Base-by-base conservation (phyloP, 495 filamentous ascomycete genomes). In the Hyaloscypha hepaticicola region DNA sequence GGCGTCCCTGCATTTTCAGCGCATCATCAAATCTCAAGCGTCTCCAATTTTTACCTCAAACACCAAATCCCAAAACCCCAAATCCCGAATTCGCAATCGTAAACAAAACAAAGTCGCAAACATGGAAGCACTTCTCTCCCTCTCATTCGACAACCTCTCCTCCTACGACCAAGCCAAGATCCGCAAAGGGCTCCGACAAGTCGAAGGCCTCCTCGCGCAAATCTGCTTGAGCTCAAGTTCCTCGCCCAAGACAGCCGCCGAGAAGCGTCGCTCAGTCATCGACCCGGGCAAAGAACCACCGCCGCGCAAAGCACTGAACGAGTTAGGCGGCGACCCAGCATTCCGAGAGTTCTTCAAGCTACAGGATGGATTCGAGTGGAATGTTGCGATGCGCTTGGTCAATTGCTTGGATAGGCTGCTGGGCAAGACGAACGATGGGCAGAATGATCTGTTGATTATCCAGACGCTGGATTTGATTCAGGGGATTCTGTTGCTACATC, bases 311-410 rank as follows among this genome's bases (percentile, higher is more conserved):
- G 79, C 80, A 24, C 79, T 96, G 52, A 77, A 77, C 41, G 85
- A 91, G 55, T 76, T 97, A 68, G 81, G 81, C 61, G 86, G 89
- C 68, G 95, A 99, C 75, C 92, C 90, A 27, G 95, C 94, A 11
- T 99, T 97, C 72, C 80, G 91, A 58, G 95, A 98, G 74, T 99
- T 98, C 78, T 96, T 96, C 80, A 91, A 96, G 72, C 74, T 98
- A 58, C 95, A 99, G 74, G 94, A 96, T 71, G 89, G 94, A 12
- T 99, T 99, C 76, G 90, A 97, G 77, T 99, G 93, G 91, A 99
- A 99, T 77, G 90, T 97, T 38, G 89, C 92, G 31, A 88, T 92
- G 75, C 88, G 93, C 66, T 80, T 99, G 60, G 87, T 96, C 55
- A 84, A 86, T 31, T 96, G 92, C 66, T 85, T 99, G 41, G 95